Evolutionary conservation across 495 filamentous ascomycete genomes (phyloP), one percentile per base, ranked within the genome.

Genomic region (Pyrenopolyporus hunteri): DNA sequence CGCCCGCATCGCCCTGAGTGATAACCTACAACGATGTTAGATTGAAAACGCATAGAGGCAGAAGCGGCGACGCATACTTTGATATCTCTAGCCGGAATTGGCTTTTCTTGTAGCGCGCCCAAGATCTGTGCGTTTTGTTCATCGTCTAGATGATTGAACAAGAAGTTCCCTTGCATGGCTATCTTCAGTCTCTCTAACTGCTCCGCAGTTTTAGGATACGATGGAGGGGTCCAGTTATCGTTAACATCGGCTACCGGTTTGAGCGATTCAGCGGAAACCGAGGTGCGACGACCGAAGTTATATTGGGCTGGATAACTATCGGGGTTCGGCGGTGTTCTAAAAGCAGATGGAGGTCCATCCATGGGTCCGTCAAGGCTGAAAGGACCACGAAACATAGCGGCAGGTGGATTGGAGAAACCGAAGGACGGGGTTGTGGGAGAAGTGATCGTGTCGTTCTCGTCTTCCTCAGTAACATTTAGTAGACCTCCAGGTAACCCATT

Each of bases 261-360:
- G 61, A 98, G 80, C 2, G 92, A 96, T 75, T 98, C 94, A 42
- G 94, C 94, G 42, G 95, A 98, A 25, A 98, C 95, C 5, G 94
- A 98, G 16, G 92, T 97, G 39, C 94, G 91, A 57, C 94, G 90
- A 67, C 83, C 88, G 80, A 97, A 85, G 70, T 93, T 93, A 75
- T 97, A 98, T 70, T 97, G 93, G 59, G 83, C 89, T 36, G 95
- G 95, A 67, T 97, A 92, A 52, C 88, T 89, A 43, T 90, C 85
- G 25, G 81, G 74, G 48, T 79, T 76, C 9, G 74, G 76, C 22
- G 73, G 73, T 28, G 72, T 73, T 59, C 78, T 74, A 61, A 78
- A 57, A 1, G 73, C 74, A 2, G 74, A 73, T 9, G 73, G 65
- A 6, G 73, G 75, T 14, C 74, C 42, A 57, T 80, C 77, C 14